Conservation (phyloP, 495 filamentous ascomycete species). For the Annulohypoxylon stygium region DNA sequence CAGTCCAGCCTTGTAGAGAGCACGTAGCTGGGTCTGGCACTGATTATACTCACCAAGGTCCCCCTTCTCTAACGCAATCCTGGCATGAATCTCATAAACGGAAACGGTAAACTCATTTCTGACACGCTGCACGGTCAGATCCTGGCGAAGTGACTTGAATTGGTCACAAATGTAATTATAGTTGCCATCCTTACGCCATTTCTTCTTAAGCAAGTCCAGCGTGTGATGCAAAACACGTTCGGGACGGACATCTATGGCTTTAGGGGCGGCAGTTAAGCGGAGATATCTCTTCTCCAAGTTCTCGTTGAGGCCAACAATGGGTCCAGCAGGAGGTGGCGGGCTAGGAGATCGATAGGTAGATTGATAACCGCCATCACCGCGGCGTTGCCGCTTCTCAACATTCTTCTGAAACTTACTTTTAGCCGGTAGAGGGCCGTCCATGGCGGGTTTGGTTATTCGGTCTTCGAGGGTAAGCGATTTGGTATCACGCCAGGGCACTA, state of each 20-base stretch:
- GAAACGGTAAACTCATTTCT: slow-evolving; percentile 93
- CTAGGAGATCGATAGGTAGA: slow-evolving; percentile 72
- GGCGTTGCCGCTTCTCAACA: slow-evolving; percentile 87
- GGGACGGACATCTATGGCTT: slow-evolving; percentile 89
- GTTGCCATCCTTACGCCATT: slow-evolving; percentile 93
- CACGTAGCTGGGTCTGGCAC: slow-evolving; percentile 97
- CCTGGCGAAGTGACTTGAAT: slow-evolving; percentile 98
- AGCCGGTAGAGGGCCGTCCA: slow-evolving; percentile 60
- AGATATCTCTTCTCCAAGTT: slow-evolving; percentile 94
- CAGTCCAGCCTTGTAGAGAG: slow-evolving; percentile 85
- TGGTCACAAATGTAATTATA: slow-evolving; percentile 99
- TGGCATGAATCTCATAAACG: slow-evolving; percentile 97
- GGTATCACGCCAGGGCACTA: slow-evolving; percentile 81
- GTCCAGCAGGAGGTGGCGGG: slow-evolving; percentile 73
- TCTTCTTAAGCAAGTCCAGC: slow-evolving; percentile 88
- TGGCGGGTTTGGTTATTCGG: slow-evolving; percentile 73
- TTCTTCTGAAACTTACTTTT: slow-evolving; percentile 91
- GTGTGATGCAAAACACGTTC: slow-evolving; percentile 82
- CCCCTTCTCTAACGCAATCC: slow-evolving; percentile 97
- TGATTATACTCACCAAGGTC: slow-evolving; percentile 99
- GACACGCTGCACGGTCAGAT: slow-evolving; percentile 97
- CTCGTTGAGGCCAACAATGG: slow-evolving; percentile 86
- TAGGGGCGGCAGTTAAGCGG: slow-evolving; percentile 89
- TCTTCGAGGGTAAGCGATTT: slow-evolving; percentile 78
- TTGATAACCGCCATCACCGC: slow-evolving; percentile 79